These are phyloP conservation scores for Fistulinella prunicolor DNA, from an alignment of 768 basidiomycete genomes.

Conservation along the genomic window DNA sequence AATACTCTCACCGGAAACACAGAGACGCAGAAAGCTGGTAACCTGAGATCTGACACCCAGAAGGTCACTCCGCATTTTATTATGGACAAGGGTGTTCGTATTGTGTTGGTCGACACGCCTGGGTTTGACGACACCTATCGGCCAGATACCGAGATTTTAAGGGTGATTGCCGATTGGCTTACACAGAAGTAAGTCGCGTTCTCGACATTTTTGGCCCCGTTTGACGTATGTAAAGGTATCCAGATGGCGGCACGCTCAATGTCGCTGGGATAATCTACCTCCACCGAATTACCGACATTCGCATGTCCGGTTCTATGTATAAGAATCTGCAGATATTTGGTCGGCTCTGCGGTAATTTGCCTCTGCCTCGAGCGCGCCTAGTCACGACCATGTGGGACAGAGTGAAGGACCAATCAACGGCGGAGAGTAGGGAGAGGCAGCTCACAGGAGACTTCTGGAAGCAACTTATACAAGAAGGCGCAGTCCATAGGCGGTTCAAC, in stretches of 20 bases:
- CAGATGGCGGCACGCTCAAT: not conserved
- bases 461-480: not conserved
- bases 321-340: constrained; percentile 35
- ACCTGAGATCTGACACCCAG: constrained; percentile 13
- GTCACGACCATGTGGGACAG: constrained; percentile 40
- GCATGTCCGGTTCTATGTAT: constrained; percentile 29
- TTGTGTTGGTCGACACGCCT: constrained; percentile 22
- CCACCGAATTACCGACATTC: constrained; percentile 35
- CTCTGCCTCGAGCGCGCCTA: constrained; percentile 30
- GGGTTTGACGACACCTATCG: constrained; percentile 23
- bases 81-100: not conserved
- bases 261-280: constrained; percentile 34
- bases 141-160: constrained; percentile 10
- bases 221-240: constrained; percentile 5
- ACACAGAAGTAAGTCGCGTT: constrained; percentile 11
- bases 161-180: constrained; percentile 16
- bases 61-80: constrained; percentile 5
- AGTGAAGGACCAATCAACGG: constrained; percentile 13
- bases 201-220: not conserved
- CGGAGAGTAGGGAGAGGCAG: constrained; percentile 19
- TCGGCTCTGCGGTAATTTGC: constrained; percentile 33
- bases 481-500: not conserved
- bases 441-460: constrained; percentile 28
- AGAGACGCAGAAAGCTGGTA: not conserved
- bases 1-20: constrained; percentile 8